Evolutionary conservation across 2,329 filamentous ascomycete genomes (phyloP).

Genomic region (Zasmidium cellare): DNA sequence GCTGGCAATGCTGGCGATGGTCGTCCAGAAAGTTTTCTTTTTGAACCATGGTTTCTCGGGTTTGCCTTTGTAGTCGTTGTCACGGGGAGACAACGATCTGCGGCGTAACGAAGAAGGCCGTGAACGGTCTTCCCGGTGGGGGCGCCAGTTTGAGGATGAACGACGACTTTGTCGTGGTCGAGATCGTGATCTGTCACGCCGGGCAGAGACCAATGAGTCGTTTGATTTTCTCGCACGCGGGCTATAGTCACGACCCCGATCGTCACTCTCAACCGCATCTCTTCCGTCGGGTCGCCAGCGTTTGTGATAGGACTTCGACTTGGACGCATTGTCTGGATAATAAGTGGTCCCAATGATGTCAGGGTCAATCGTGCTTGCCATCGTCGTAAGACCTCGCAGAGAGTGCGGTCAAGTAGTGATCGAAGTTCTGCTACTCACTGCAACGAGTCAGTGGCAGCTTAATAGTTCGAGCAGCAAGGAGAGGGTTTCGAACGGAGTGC

Average conservation of each 20-base stretch:
- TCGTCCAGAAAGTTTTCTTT: conserved; percentile 26
- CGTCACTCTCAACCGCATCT: background rate
- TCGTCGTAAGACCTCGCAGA: background rate
- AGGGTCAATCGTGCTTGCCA: conserved; percentile 5
- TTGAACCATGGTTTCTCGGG: conserved; percentile 21
- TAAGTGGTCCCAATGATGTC: conserved; percentile 1
- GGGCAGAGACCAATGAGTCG: no score
- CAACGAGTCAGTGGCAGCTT: conserved; percentile 6
- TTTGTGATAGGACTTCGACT: background rate
- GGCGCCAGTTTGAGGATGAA: background rate
- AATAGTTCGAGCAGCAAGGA: background rate
- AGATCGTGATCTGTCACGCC: background rate
- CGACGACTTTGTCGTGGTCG: background rate
- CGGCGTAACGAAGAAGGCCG: conserved; percentile 14
- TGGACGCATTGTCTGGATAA: conserved; percentile 4
- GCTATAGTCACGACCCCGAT: background rate
- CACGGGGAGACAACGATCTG: conserved; percentile 1
- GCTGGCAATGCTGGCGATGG: conserved; percentile 19
- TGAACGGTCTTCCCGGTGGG: conserved; percentile 6
- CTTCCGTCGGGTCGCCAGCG: background rate
- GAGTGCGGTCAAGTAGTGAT: background rate
- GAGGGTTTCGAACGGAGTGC: background rate
- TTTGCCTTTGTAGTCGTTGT: background rate
- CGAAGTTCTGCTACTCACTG: background rate
- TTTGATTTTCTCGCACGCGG: background rate